Evolutionary conservation across 2,329 filamentous ascomycete species (phyloP).

Genomic region (Sporothrix dimorphospora): DNA sequence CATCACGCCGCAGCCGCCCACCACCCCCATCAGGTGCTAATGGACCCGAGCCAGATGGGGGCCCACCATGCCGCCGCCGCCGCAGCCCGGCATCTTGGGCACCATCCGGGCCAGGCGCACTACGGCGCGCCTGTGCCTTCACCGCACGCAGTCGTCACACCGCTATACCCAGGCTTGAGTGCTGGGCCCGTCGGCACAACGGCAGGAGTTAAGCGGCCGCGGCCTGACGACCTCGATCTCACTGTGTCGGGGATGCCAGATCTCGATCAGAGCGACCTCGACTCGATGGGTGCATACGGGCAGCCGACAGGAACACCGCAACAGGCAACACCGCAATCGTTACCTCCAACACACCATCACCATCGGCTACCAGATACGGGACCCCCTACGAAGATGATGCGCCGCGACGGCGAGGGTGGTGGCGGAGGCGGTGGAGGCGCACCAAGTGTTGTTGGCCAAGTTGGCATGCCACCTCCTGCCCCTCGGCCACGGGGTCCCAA

Average conservation of each 20-base stretch:
- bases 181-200: conserved; percentile 37
- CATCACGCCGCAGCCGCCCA: conserved; percentile 51
- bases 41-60: conserved; percentile 60
- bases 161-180: conserved; percentile 54
- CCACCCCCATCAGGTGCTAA: conserved; percentile 57
- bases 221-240: conserved; percentile 63
- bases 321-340: conserved; percentile 39
- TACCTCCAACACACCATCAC: conserved; percentile 69
- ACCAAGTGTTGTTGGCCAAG: conserved; percentile 83
- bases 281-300: conserved; percentile 54
- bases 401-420: conserved; percentile 56
- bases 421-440: conserved; percentile 56
- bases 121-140: conserved; percentile 54
- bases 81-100: conserved; percentile 46
- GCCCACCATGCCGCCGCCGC: conserved; percentile 48
- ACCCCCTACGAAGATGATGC: conserved; percentile 67
- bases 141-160: conserved; percentile 51
- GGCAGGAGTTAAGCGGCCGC: conserved; percentile 52
- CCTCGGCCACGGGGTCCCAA: conserved; percentile 82
- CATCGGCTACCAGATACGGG: conserved; percentile 76
- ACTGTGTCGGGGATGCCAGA: conserved; percentile 55
- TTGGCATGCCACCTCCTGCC: conserved; percentile 84
- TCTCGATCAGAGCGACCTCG: conserved; percentile 59
- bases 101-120: conserved; percentile 56
- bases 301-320: conserved; percentile 44